Percentiles rank a stretch among this genome's conserved stretches.
Conservation (phyloP, 148 eudicot genomes). For the Salicornia ramosissima region DNA sequence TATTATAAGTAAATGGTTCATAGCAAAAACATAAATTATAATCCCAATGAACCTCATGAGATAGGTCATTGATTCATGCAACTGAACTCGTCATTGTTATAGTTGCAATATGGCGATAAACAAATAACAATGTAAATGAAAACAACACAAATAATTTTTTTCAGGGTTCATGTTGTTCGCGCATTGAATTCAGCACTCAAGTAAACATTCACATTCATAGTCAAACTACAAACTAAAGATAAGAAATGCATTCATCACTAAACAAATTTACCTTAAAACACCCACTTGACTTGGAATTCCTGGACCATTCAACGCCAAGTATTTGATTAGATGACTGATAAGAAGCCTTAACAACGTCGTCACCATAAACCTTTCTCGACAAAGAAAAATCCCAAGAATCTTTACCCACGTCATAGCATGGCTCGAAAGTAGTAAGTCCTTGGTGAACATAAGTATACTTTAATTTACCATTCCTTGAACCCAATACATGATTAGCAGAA, state of each 20-base stretch:
- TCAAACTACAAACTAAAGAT: not conserved
- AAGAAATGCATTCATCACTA: not conserved
- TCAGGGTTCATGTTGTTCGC: no score
- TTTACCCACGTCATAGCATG: conserved; percentile 62
- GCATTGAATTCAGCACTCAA: no score
- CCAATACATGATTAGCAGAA: conserved; percentile 60
- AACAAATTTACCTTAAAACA: conserved; percentile 54
- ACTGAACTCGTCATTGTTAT: no score
- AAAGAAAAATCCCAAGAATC: conserved; percentile 79
- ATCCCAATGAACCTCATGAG: no score
- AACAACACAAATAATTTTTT: no score
- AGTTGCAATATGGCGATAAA: no score
- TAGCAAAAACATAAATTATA: no score
- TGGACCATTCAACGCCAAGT: conserved; percentile 76
- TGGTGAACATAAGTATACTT: conserved; percentile 66
- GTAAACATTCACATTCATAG: not conserved
- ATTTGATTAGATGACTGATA: conserved; percentile 60
- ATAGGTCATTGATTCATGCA: no score
- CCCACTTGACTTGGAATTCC: conserved; percentile 56
- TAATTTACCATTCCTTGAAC: conserved; percentile 61
- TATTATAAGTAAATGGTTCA: no score
- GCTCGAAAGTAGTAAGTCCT: conserved; percentile 66
- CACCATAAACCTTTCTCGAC: conserved; percentile 59
- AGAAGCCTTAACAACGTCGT: conserved; percentile 65
- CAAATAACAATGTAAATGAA: no score